phyloP scores from a whole-genome alignment of 805 yeast genomes.

The Myxozyma vanderwaltii region DNA sequence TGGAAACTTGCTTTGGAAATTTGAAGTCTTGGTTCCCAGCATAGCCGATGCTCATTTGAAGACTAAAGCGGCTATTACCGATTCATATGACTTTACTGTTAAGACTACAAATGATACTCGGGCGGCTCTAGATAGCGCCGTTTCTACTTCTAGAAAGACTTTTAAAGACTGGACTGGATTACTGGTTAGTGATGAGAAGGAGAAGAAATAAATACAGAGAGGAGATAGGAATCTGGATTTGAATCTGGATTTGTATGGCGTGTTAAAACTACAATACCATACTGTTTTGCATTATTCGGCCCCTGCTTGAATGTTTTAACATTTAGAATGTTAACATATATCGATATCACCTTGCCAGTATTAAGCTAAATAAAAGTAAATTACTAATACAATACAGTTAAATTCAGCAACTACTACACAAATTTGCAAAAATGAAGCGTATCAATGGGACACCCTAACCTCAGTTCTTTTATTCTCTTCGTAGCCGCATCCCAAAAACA shows the following conservation, averaged over 20 bases:
- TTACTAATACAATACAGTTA: too few relatives aligned
- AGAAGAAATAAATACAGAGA: constrained; percentile 13
- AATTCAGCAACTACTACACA: too few relatives aligned
- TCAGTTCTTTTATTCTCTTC: too few relatives aligned
- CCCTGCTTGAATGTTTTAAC: too few relatives aligned
- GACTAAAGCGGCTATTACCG: constrained; percentile 51
- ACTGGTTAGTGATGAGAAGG: constrained; percentile 59
- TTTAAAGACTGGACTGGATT: constrained; percentile 66
- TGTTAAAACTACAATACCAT: background rate
- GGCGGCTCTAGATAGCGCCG: constrained; percentile 44
- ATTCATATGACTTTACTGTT: constrained; percentile 18
- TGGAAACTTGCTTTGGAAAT: constrained; percentile 55
- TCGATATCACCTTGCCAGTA: too few relatives aligned
- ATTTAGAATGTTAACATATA: too few relatives aligned
- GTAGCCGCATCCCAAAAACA: too few relatives aligned
- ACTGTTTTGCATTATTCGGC: too few relatives aligned
- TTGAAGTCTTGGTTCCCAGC: constrained; percentile 53
- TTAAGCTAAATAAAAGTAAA: too few relatives aligned
- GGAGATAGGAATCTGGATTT: background rate
- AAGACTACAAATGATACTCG: constrained; percentile 47
- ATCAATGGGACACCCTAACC: too few relatives aligned
- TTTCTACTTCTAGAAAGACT: constrained; percentile 43
- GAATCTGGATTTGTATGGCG: background rate
- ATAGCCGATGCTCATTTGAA: constrained; percentile 63
- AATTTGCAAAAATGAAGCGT: too few relatives aligned